Evolutionary conservation across 1,284 basidiomycete genomes (phyloP).

Genomic region (Cystobasidiaceae sp.): DNA sequence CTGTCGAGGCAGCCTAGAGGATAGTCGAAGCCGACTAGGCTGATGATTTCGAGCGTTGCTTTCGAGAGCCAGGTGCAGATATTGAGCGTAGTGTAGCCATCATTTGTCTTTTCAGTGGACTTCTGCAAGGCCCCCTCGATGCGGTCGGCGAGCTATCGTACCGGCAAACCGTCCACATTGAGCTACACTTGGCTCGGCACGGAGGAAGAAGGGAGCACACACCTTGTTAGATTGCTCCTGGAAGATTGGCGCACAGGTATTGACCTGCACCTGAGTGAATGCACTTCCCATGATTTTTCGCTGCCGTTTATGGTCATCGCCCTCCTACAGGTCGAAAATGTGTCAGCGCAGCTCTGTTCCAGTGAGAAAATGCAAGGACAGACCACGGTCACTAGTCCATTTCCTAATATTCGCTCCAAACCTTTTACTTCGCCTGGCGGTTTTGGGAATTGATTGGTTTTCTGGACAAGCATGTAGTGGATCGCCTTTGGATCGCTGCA

Average conservation of each 20-base stretch:
- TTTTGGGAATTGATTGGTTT: slow-evolving; percentile 62
- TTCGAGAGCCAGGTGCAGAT: slow-evolving; percentile 59
- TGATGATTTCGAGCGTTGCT: slow-evolving; percentile 65
- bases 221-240: background rate
- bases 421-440: slow-evolving; percentile 58
- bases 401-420: slow-evolving; percentile 48
- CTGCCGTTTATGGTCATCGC: slow-evolving; percentile 2
- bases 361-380: no score
- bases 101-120: background rate
- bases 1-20: slow-evolving; percentile 52
- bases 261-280: background rate
- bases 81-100: slow-evolving; percentile 49
- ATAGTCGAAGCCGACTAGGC: slow-evolving; percentile 64
- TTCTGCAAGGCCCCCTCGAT: no score
- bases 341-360: no score
- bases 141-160: background rate
- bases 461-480: slow-evolving; percentile 56
- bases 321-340: no score
- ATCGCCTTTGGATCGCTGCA: slow-evolving; percentile 60
- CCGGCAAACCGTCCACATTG: slow-evolving; percentile 33
- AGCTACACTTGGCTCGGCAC: no score
- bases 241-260: background rate
- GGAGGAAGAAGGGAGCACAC: no score
- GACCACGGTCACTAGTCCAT: background rate
- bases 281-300: background rate